A percentile compares a stretch with the other conserved stretches of the same genome.
Evolutionary conservation across 176 grass and related monocot species (phyloP).

Genomic region (Musa beccarii): DNA sequence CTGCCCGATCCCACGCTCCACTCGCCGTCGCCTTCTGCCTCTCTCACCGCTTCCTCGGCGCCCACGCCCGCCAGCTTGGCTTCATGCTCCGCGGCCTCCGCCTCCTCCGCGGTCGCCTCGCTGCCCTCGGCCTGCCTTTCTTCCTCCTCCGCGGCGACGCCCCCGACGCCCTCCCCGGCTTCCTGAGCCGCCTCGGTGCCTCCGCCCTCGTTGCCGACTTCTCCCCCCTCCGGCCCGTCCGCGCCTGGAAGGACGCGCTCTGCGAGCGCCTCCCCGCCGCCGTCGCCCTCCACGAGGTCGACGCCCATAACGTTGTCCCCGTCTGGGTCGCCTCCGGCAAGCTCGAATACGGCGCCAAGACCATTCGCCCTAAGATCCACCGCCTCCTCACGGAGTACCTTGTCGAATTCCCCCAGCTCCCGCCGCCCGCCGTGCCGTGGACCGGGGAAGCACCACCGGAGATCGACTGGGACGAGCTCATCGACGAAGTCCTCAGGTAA

Average conservation of each 20-base stretch:
- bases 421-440: conserved; percentile 26
- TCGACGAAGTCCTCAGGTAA: conserved; percentile 49
- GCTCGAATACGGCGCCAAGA: conserved; percentile 72
- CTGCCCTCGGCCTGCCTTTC: conserved; percentile 40
- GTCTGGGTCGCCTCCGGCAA: conserved; percentile 64
- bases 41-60: conserved; percentile 51
- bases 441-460: conserved; percentile 31
- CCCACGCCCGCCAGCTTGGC: conserved; percentile 46
- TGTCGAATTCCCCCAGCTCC: conserved; percentile 55
- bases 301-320: conserved; percentile 83
- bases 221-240: conserved; percentile 61
- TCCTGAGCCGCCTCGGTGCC: conserved; percentile 51
- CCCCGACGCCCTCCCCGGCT: conserved; percentile 29
- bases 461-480: conserved; percentile 50
- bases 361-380: conserved; percentile 58
- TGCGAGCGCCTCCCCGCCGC: conserved; percentile 13
- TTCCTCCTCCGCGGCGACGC: conserved; percentile 53
- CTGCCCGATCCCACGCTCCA: conserved; percentile 36
- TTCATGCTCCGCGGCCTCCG: conserved; percentile 61
- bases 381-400: conserved; percentile 60
- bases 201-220: conserved; percentile 69
- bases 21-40: conserved; percentile 60
- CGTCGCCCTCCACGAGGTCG: conserved; percentile 63
- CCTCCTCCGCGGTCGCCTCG: conserved; percentile 24
- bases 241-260: conserved; percentile 42